Base-by-base conservation (phyloP, 179 eudicot species). In the Silene coronaria region DNA sequence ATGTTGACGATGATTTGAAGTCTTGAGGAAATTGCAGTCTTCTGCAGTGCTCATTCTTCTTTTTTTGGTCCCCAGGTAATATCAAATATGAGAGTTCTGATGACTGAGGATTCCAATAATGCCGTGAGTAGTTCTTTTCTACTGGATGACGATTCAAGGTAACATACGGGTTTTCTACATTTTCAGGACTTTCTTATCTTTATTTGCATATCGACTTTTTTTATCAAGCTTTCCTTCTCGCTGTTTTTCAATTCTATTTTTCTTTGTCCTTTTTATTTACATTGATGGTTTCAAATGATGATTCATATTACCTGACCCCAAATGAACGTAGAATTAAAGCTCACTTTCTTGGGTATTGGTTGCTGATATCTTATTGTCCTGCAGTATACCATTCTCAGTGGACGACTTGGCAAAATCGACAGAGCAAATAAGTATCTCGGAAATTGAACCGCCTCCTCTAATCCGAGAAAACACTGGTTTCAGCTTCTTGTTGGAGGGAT, bases 101-200 rank as follows among this genome's bases (percentile, higher is more conserved):
- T 93, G 97, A 88, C 97, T 0, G 97, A 93, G 82, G 97, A 93
- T 83, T 91, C 98, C 57, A 93, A 87, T 84, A 93, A 87, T 46
- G 89, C 95, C 32, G 90, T 91, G 76, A 93, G 89, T 81, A 91
- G 90, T 66, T 89, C 98, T 66, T 93, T 93, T 77, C 85, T 93
- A 73, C 87, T 93, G 76, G 97, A 91, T 67, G 97, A 91, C 70
- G 97, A 91, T 81, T 91, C 97, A 61, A 91, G 97, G 97, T 90
- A 73, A 46, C 42, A 78, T 59, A 19, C 8, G 57, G 48, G 19
- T 51, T 51, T 51, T 51, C n/a, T 48, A 12, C n/a, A 48, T 48
- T 48, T 48, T 48, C 0, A 48, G 17, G 57, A 48, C 57, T 48
- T 48, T 11, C 53, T 2, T 8, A 0, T 0, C 14, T 46, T 46